These are phyloP conservation scores for Aspergillus fumigatus DNA, from an alignment of 2,329 filamentous ascomycete species.

Conservation along the genomic window DNA sequence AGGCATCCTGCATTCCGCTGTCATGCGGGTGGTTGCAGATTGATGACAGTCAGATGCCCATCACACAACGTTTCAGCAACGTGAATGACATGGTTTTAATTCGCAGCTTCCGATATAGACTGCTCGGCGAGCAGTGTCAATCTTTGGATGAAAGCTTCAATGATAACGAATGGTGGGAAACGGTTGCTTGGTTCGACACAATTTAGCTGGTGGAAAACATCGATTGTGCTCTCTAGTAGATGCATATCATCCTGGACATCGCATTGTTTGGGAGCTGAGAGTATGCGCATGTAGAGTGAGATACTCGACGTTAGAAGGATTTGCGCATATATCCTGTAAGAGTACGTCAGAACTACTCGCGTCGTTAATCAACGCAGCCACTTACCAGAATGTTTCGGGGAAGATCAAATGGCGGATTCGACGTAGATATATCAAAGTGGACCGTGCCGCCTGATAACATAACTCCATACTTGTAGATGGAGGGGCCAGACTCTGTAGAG, in stretches of 20 bases:
- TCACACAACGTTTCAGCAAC: not conserved
- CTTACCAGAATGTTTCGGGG: constrained; percentile 19
- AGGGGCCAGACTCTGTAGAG: constrained; percentile 1
- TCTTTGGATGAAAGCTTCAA: constrained; percentile 7
- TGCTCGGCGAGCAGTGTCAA: not conserved
- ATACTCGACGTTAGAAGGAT: constrained; percentile 16
- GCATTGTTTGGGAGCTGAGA: constrained; percentile 2
- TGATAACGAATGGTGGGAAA: constrained; percentile 16
- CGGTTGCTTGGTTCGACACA: not conserved
- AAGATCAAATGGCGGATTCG: constrained; percentile 15
- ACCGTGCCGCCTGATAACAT: constrained; percentile 20
- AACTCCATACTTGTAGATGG: constrained; percentile 21
- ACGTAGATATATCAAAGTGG: constrained; percentile 18
- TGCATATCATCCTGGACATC: constrained; percentile 9
- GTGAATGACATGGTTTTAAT: not conserved
- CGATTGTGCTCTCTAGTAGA: constrained; percentile 11
- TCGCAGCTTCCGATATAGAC: not conserved
- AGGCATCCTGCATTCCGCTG: not conserved
- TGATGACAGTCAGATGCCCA: not conserved
- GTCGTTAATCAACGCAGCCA: not conserved
- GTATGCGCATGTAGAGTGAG: constrained; percentile 14
- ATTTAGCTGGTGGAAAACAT: not conserved
- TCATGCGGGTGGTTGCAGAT: not conserved
- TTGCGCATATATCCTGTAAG: constrained; percentile 19
- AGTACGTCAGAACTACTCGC: not conserved